Evolutionary conservation across 202 grass and related monocot species (phyloP).

Genomic region (Zizania palustris): DNA sequence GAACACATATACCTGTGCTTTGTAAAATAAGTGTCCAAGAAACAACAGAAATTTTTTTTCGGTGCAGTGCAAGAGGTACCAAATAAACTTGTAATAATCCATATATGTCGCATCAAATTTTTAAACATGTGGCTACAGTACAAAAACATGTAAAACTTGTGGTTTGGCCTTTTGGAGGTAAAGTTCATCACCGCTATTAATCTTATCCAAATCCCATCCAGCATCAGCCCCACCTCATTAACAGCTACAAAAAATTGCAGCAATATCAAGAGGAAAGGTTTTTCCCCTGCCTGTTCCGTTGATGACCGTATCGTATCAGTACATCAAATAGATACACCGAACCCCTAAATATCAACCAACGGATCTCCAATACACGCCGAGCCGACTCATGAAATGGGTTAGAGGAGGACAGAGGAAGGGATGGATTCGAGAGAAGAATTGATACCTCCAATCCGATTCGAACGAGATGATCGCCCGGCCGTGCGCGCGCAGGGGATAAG

Average conservation of each 20-base stretch:
- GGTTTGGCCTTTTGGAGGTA: not conserved
- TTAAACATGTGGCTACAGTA: too few relatives aligned
- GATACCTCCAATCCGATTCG: not conserved
- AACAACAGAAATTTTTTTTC: not conserved
- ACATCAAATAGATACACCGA: not conserved
- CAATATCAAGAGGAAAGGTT: constrained; percentile 12
- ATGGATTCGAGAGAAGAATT: not conserved
- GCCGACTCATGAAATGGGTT: not conserved
- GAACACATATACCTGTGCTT: not conserved
- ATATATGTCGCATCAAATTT: not conserved
- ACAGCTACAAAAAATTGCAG: not conserved
- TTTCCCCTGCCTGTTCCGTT: not conserved
- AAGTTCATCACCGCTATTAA: not conserved
- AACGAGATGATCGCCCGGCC: not conserved
- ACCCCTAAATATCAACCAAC: not conserved
- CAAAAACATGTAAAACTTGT: not conserved
- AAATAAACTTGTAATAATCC: not conserved
- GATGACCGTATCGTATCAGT: not conserved
- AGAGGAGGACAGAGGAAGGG: not conserved
- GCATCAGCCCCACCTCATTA: not conserved
- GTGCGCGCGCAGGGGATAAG: not conserved
- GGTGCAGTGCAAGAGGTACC: not conserved
- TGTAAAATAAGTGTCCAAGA: not conserved
- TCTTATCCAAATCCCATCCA: not conserved
- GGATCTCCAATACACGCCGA: not conserved